Base-by-base conservation (phyloP, 2,329 filamentous ascomycete genomes). In the Hypocreales sp. region DNA sequence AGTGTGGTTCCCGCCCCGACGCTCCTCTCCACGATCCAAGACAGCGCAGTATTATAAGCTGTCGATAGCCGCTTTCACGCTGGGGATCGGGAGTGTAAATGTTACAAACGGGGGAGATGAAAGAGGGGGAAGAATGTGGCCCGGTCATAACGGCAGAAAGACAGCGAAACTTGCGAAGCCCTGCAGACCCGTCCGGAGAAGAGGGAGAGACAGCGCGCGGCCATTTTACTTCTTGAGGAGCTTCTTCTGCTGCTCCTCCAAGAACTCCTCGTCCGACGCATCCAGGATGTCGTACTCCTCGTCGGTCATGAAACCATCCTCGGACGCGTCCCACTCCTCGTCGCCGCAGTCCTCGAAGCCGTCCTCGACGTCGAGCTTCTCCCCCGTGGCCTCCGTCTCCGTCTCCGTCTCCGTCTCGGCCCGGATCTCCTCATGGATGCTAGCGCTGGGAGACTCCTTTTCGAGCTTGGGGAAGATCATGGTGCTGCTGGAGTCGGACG, bases 401-500 rank as follows among this genome's bases (percentile, higher is more conserved):
- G 65, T 55, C 14, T 58, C 56, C n/a, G 58, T 49, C 42, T 74
- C 69, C 14, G 62, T 57, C 18, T 51, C 48, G n/a, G 62, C 58
- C 44, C 76, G 61, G 53, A 14, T 45, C 14, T 66, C 61, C 47
- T 81, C 63, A 41, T 92, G 74, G n/a, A 79, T 68, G 56, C 83
- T 92, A 13, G 77, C 66, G 24, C 72, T 64, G 3, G 86, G 83
- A 8, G 84, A 92, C 56, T 95, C 90, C 58, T 92, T 93, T 41
- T 93, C 84, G 21, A 95, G 68, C 53, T 80, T 92, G 34, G 90
- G 90, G 68, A 95, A 95, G 47, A 95, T 86, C 84, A 95, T 94
- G 42, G 75, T 72, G 54, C 76, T 81, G 29, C 34, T 38, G 16
- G 46, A 37, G 19, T 40, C 36, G 29, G 40, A 39, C 29, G 55